phyloP scores from a whole-genome alignment of 495 filamentous ascomycete species.

The Choiromyces venosus region DNA sequence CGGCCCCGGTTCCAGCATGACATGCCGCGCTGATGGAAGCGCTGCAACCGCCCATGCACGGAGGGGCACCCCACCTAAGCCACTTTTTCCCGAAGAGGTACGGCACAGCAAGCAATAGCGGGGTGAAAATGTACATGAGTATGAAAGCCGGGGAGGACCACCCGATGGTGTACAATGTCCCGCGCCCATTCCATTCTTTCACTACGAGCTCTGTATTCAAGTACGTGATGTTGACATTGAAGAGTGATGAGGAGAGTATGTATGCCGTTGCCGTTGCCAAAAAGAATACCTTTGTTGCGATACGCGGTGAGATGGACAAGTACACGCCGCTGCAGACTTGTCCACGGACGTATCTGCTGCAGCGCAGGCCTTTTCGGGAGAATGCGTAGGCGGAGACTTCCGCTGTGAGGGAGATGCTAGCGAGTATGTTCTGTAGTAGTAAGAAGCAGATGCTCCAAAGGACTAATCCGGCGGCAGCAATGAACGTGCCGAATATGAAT shows the following conservation, averaged over 20 bases:
- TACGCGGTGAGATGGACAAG: conserved; percentile 42
- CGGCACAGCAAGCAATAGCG: not conserved
- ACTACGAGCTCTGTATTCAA: not conserved
- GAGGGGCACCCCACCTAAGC: not conserved
- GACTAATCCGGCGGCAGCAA: not conserved
- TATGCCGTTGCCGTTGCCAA: conserved; percentile 30
- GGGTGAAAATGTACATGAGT: not conserved
- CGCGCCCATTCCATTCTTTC: not conserved
- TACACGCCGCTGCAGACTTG: not conserved
- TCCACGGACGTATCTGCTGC: not conserved
- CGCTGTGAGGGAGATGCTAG: not conserved
- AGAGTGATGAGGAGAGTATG: not conserved
- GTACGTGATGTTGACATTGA: not conserved
- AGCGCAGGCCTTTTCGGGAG: not conserved
- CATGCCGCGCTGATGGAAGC: conserved; percentile 8
- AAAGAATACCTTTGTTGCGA: conserved; percentile 47
- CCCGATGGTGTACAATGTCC: not conserved
- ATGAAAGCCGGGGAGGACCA: not conserved
- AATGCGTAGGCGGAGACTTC: not conserved
- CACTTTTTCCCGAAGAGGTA: not conserved
- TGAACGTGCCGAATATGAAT: not conserved
- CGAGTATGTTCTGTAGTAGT: not conserved
- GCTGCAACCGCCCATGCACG: conserved; percentile 2
- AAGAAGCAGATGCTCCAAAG: not conserved
- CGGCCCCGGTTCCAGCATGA: not conserved